Base-by-base conservation (phyloP, 2,329 filamentous ascomycete genomes). In the Cercospora sojina region DNA sequence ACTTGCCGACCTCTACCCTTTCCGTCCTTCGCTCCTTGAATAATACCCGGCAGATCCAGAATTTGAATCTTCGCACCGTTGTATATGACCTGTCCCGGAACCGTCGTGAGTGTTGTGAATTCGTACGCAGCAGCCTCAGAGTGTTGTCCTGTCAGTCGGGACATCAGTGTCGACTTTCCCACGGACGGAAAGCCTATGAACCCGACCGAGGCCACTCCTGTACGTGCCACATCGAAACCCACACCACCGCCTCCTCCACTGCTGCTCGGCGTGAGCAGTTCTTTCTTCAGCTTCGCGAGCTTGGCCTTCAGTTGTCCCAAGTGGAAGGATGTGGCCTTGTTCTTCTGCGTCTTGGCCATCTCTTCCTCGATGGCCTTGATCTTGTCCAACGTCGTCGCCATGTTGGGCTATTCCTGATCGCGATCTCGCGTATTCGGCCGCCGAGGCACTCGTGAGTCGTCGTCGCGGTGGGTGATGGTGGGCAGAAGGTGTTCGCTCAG, bases 121-220 rank as follows among this genome's bases (percentile, higher is more conserved):
- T 99, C 95, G 81, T 99, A 99, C 61, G 94, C 95, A 18, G 95
- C 95, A 64, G 89, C 94, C 84, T 99, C 95, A 2, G 94, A 98
- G 79, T 99, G 94, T 81, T 97, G 94, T 61, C 95, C 95, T 51
- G 95, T 99, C 78, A 99, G 82, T 76, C 85, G 88, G 78, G 90
- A 97, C 93, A 99, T 97, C 75, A 99, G 85, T 59, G 95, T 99
- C 86, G 92, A 97, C 83, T 99, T 99, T 69, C 95, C 95, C 69
- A 99, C 95, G 1, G 95, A 99, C 1, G 95, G 95, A 77, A 99
- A 99, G 32, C 95, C 95, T 77, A 98, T 97, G 82, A 98, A 98
- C 51, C 94, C 94, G 79, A 99, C 89, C 84, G 92, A 96, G 71
- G 95, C 95, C 70, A 98, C 95, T 84, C 95, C 95, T 60, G 95